Evolutionary conservation across 108 stramenopile genomes (phyloP), one percentile per base, ranked within the genome.

Genomic region (Epithemia pelagica): DNA sequence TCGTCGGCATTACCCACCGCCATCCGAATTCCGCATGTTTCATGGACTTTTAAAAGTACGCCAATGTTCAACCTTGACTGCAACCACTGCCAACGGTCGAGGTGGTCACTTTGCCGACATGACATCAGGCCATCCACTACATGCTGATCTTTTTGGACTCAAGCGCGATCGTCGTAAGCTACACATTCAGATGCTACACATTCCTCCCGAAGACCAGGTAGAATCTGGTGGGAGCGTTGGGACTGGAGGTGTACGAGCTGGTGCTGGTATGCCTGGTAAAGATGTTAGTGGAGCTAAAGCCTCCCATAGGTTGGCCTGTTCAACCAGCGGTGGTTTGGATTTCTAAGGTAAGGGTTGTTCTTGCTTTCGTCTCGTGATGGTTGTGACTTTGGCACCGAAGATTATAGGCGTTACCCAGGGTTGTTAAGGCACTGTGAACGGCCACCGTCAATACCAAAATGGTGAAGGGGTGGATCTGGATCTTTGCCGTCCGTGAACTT

Each of bases 101-200:
- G 68, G 77, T 24, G 78, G 78, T 0, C 80, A 83, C 61, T 90
- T 79, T 78, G 74, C 80, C 0, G 86, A 87, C 60, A 71, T 82
- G 25, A 80, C 84, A 0, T 65, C 63, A 19, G 71, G 64, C 70
- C 88, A 86, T 54, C 82, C 85, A 30, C 85, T 85, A 18, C 64
- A 74, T 57, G 81, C 88, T 1, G 74, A 76, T 27, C 56, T 89
- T 19, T 93, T 85, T 65, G 91, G 91, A 23, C 66, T 93, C 56
- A 90, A 87, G 54, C 74, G 91, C n/a, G 91, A 93, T 74, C 78
- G 89, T 29, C 77, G 91, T 23, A 93, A 93, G 65, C 58, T 93
- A 0, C 83, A 87, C 10, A 80, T 90, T 66, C 74, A 76, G 28
- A 64, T 93, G 54, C 70, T 93, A 28, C 91, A 93, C 68, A 79